Base-by-base conservation (phyloP, 1,284 basidiomycete species). In the Meira miltonrushii region DNA sequence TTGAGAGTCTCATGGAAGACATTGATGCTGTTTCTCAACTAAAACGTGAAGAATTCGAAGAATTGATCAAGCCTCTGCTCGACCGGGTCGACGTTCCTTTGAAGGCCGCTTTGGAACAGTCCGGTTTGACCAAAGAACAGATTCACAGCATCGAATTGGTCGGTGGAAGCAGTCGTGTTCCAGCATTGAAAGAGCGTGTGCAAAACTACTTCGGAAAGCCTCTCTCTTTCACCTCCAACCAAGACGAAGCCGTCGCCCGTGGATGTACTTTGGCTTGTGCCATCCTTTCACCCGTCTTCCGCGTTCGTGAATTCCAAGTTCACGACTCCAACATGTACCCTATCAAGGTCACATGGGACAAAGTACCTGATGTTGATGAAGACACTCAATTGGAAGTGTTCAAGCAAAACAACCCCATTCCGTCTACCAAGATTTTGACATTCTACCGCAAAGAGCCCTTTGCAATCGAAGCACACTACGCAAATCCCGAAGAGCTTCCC, bases 201-300 rank as follows among this genome's bases (percentile, higher is more conserved):
- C 90, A 12, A 87, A 86, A 64, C 66, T 68, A 1, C 77, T 78
- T 53, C 79, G 78, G 21, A 67, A 82, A n/a, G 83, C 85, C 46
- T 43, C 84, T 77, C 33, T 76, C 74, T 28, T 76, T 69, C 65
- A 77, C 75, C 37, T 68, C 71, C 28, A 77, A 77, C 68, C 72
- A 76, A 67, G 75, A 77, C 56, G 75, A 77, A 67, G 71, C 75
- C 37, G 69, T 71, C 11, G 71, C 70, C 21, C 72, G 75, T 58
- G 75, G 75, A 39, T 68, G 67, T 68, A 76, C 75, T n/a, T 72
- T 77, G 40, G 69, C 75, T 19, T 77, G 75, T 59, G 75, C 75
- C 61, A 69, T 67, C 13, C 74, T 77, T 57, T 77, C 75, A 55
- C 75, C 75, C 55, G 74, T 77, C 51, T 77, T 77, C 72, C 67